These are phyloP conservation scores for Paratinospora sagittata DNA, from an alignment of 164 flowering plant species.

Conservation along the genomic window DNA sequence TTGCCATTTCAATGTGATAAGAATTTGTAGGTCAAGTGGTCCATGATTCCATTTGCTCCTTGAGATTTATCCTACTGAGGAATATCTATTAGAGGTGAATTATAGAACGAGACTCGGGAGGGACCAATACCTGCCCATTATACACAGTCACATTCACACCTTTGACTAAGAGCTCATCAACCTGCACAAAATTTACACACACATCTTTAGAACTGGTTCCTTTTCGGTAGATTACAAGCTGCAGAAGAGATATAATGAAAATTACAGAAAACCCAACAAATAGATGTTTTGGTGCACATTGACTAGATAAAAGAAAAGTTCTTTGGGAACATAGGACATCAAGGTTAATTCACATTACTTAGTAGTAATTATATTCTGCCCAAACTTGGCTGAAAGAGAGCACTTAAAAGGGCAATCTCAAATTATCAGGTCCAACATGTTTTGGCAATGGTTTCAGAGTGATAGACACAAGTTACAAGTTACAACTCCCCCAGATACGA, in stretches of 20 bases:
- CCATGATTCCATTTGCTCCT: neutral
- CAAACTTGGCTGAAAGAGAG: too few species aligned
- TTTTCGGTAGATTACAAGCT: neutral
- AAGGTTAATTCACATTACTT: too few species aligned
- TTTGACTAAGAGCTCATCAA: constrained; percentile 64
- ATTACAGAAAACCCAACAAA: neutral
- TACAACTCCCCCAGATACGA: too few species aligned
- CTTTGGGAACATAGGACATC: too few species aligned
- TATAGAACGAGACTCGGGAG: constrained; percentile 1
- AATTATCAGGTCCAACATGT: neutral
- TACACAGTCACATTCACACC: constrained; percentile 81
- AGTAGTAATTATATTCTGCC: too few species aligned
- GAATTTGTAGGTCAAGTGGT: neutral
- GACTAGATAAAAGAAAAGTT: too few species aligned
- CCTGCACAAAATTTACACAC: constrained; percentile 33
- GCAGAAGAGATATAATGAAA: neutral
- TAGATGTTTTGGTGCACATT: too few species aligned
- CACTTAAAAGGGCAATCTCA: too few species aligned
- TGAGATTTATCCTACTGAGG: neutral
- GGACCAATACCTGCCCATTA: constrained; percentile 71
- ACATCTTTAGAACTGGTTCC: neutral
- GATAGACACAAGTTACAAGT: neutral
- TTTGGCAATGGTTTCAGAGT: neutral
- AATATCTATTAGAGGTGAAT: neutral
- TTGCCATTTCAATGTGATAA: constrained; percentile 10